Base-by-base conservation (phyloP, 2,329 filamentous ascomycete species). In the Decorospora gaudefroyi region DNA sequence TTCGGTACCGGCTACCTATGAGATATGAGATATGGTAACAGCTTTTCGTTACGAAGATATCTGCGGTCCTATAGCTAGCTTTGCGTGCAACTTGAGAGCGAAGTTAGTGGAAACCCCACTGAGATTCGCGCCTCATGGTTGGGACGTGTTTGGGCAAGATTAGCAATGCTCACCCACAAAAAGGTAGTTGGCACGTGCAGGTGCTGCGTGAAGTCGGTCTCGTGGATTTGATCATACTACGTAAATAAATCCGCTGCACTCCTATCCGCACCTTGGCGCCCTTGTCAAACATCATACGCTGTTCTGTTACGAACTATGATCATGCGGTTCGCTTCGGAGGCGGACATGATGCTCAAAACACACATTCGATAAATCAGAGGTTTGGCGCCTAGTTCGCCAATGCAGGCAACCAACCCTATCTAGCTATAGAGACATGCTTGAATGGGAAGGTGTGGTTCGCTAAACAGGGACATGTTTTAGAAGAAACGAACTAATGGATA, bases 321-420 rank as follows among this genome's bases (percentile, higher is more conserved):
- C 47, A 50, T 33, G 36, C 29, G 42, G 21, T 26, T 27, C 13
- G 16, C 11, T 40, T 34, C 22, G 25, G 17, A 23, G 30, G 32
- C 51, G 51, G 46, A 55, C 35, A 42, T 48, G 28, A 35, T 43
- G 10, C 42, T 42, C 39, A 38, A 55, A 44, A 26, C 35, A 43
- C 41, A 28, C 6, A 42, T 53, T 53, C 49, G 42, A 49, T 53
- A 47, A 49, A 53, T 49, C 40, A 35, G 31, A 42, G 26, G 16
- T 15, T 39, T 49, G 45, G 51, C 46, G 51, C 43, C 26, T 39
- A 34, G 32, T 21, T 15, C 23, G 23, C 41, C 33, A 30, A 46
- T 36, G 19, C 16, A 23, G 42, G 19, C 40, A 29, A 27, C 19
- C 12, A 19, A 13, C 12, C 30, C 34, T 36, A 29, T 19, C 12